phyloP scores from a whole-genome alignment of 2,329 filamentous ascomycete genomes.

The Microdochium nivale region DNA sequence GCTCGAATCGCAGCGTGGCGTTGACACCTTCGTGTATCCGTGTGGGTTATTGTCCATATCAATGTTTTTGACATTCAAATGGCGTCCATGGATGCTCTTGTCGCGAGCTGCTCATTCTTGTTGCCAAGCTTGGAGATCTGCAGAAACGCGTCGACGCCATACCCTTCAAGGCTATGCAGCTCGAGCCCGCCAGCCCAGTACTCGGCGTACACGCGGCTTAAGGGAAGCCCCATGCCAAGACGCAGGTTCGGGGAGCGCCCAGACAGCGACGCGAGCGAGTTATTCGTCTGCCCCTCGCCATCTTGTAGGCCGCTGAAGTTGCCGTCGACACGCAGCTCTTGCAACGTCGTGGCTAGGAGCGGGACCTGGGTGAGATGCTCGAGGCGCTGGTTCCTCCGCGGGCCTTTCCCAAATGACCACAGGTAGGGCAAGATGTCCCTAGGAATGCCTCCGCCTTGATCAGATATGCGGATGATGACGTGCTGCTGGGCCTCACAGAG shows the following conservation, averaged over 20 bases:
- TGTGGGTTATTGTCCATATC: too few relatives aligned
- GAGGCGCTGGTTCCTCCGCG: constrained; percentile 67
- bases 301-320: constrained; percentile 15
- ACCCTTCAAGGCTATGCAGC: constrained; percentile 87
- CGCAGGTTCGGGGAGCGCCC: constrained; percentile 78
- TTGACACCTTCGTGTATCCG: too few relatives aligned
- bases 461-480: constrained; percentile 92
- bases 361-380: constrained; percentile 81
- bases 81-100: constrained; percentile 68
- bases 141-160: constrained; percentile 90
- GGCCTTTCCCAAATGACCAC: constrained; percentile 96
- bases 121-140: constrained; percentile 96
- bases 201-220: constrained; percentile 91
- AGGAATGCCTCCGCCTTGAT: constrained; percentile 87
- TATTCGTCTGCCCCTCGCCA: constrained; percentile 2
- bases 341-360: constrained; percentile 85
- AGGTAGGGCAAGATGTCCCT: constrained; percentile 78
- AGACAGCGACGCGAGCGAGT: constrained; percentile 69
- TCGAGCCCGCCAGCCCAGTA: constrained; percentile 95
- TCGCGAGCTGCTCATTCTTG: constrained; percentile 90
- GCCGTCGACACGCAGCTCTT: constrained; percentile 59
- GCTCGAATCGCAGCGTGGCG: too few relatives aligned
- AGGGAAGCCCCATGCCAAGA: constrained; percentile 85
- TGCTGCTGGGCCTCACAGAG: constrained; percentile 92
- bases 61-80: constrained; percentile 31